Evolutionary conservation across 495 filamentous ascomycete genomes (phyloP).

Genomic region (Annulohypoxylon stygium): DNA sequence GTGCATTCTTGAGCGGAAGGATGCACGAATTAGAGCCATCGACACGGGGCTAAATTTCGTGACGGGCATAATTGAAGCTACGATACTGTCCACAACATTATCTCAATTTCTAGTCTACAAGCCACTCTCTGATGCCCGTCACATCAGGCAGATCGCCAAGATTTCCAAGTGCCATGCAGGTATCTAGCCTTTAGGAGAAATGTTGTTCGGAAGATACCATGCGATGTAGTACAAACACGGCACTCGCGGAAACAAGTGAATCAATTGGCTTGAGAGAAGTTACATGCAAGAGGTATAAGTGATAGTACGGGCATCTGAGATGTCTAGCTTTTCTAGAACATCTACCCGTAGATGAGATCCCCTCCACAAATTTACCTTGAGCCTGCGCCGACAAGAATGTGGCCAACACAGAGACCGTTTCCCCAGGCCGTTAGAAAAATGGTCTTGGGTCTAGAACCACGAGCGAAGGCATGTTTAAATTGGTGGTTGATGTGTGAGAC

Average conservation of each 20-base stretch:
- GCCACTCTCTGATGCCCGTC: constrained; percentile 18
- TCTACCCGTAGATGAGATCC: neutral
- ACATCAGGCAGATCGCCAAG: neutral
- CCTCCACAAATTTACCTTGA: neutral
- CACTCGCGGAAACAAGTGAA: constrained; percentile 11
- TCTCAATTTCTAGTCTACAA: constrained; percentile 32
- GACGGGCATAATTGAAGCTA: neutral
- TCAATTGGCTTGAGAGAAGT: neutral
- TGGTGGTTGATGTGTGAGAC: constrained; percentile 26
- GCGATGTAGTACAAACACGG: constrained; percentile 5
- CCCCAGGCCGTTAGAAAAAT: neutral
- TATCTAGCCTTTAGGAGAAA: constrained; percentile 14
- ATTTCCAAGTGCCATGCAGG: constrained; percentile 9
- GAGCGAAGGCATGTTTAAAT: neutral
- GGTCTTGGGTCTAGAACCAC: neutral
- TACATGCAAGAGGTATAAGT: neutral
- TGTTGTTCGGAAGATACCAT: constrained; percentile 7
- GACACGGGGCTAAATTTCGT: neutral
- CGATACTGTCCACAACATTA: constrained; percentile 31
- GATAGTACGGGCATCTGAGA: neutral
- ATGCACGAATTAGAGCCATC: constrained; percentile 29
- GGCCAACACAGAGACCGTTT: neutral
- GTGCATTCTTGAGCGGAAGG: constrained; percentile 4
- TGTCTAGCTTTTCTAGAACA: constrained; percentile 13
- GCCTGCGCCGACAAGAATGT: constrained; percentile 8